Evolutionary conservation across 257 asterid genomes (phyloP).

Genomic region (Ophiorrhiza pumila): DNA sequence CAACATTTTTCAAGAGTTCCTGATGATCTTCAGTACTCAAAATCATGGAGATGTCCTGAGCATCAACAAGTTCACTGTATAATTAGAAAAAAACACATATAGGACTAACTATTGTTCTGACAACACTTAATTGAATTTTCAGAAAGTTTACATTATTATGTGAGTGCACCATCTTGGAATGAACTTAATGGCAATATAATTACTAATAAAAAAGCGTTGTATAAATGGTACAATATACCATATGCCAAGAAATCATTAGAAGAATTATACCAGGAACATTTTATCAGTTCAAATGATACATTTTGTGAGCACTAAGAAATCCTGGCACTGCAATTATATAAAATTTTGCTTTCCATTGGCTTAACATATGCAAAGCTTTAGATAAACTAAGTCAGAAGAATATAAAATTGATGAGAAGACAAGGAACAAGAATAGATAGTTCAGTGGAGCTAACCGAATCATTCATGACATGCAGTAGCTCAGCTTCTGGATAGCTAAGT

Average conservation of each 20-base stretch:
- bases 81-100: not conserved
- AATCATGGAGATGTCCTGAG: constrained; percentile 70
- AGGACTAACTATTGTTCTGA: too few relatives aligned
- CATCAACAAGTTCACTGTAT: constrained; percentile 17
- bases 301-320: not conserved
- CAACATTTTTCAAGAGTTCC: constrained; percentile 70
- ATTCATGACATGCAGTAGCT: constrained; percentile 86
- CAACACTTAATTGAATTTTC: not conserved
- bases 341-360: not conserved
- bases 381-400: not conserved
- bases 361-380: not conserved
- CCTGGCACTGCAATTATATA: not conserved
- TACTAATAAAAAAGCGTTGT: not conserved
- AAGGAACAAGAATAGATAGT: constrained; percentile 10
- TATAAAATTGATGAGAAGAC: not conserved
- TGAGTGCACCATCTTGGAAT: not conserved
- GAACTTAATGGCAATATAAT: not conserved
- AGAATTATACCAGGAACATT: not conserved
- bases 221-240: not conserved
- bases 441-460: constrained; percentile 62
- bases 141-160: not conserved
- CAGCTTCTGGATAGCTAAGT: constrained; percentile 95
- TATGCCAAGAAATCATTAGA: not conserved
- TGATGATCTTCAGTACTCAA: constrained; percentile 90
- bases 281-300: not conserved